These are phyloP conservation scores for Mortierella sp. DNA, from an alignment of 371 early-diverging fungal genomes.

Conservation along the genomic window DNA sequence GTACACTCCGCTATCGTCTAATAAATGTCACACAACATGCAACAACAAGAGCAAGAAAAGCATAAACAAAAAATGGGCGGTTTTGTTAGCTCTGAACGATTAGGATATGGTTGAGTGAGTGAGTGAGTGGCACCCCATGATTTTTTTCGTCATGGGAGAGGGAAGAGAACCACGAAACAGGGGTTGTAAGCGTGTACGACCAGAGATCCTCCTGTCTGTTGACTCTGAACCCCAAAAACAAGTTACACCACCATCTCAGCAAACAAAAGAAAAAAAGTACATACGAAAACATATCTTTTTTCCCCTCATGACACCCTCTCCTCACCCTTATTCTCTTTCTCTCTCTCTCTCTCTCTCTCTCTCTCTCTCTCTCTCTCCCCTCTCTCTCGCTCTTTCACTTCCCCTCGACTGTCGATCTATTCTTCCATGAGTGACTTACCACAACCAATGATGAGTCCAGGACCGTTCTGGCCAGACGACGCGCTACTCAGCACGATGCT, in stretches of 20 bases:
- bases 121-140: neutral
- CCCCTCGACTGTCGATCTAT: no score
- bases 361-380: neutral
- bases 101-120: neutral
- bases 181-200: neutral
- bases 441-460: slow-evolving; percentile 36
- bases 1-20: slow-evolving; percentile 56
- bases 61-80: no score
- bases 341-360: neutral
- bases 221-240: neutral
- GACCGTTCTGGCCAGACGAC: slow-evolving; percentile 11
- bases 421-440: no score
- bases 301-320: slow-evolving; percentile 1
- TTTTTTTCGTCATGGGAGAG: neutral
- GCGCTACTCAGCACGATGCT: slow-evolving; percentile 31
- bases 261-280: neutral
- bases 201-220: neutral
- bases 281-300: neutral
- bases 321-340: no score
- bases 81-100: neutral
- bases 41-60: neutral
- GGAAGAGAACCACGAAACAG: neutral
- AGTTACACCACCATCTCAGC: neutral
- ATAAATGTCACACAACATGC: neutral
- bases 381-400: no score